Evolutionary conservation across 139 green algal genomes (phyloP).

Genomic region (Chlamydomonas sp.): DNA sequence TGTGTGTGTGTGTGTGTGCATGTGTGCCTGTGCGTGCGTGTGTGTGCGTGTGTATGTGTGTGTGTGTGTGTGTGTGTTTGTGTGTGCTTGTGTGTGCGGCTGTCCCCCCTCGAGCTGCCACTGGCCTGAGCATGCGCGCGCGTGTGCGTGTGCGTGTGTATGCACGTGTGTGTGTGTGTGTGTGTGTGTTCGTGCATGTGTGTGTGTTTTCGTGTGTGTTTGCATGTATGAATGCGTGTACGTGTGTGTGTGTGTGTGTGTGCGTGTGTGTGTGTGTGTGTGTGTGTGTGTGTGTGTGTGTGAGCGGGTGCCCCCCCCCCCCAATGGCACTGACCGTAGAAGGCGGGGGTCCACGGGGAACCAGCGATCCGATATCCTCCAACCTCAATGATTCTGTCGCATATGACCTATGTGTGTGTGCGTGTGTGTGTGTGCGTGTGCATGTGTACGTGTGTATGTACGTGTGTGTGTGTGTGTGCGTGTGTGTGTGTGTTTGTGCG

Average conservation of each 20-base stretch:
- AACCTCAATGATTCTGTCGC: slow-evolving; percentile 14
- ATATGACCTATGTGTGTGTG: not conserved
- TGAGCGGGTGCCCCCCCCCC: not conserved
- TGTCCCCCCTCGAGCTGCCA: not conserved
- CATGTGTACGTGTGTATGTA: too few relatives aligned
- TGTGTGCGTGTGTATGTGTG: slow-evolving; percentile 4
- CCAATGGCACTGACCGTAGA: slow-evolving; percentile 14
- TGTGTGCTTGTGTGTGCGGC: too few relatives aligned
- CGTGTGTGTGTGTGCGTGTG: too few relatives aligned
- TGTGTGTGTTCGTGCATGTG: not conserved
- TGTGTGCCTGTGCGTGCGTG: too few relatives aligned
- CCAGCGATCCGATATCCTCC: slow-evolving; percentile 23
- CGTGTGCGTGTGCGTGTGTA: not conserved
- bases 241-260: not conserved
- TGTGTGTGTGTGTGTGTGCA: too few relatives aligned
- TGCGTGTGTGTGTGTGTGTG: not conserved
- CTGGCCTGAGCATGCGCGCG: not conserved
- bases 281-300: not conserved
- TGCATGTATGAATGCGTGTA: too few relatives aligned
- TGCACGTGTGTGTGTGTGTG: not conserved
- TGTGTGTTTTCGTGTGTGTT: too few relatives aligned
- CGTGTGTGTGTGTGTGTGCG: too few relatives aligned
- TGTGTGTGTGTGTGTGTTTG: too few relatives aligned
- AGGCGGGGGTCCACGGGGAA: slow-evolving; percentile 18
- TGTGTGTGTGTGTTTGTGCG: too few relatives aligned